Evolutionary conservation across 129 eudicot genomes (phyloP).

Genomic region (Pseudognaphalium luteoalbum): DNA sequence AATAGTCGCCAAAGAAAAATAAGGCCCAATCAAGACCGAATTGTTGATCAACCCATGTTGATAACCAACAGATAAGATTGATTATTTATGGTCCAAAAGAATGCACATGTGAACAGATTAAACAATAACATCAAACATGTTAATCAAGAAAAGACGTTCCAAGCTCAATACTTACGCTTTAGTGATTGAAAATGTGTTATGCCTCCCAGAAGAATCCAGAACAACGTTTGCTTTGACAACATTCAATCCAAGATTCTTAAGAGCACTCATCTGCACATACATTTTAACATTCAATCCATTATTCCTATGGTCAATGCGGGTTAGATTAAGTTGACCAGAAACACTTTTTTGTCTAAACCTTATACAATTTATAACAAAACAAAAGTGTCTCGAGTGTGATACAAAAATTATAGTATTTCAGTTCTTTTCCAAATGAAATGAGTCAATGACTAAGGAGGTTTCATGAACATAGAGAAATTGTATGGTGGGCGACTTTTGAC

Average conservation of each 20-base stretch:
- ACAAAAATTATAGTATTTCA: too few species aligned
- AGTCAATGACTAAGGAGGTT: not conserved
- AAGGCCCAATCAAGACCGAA: not conserved
- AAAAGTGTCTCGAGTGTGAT: not conserved
- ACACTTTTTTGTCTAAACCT: not conserved
- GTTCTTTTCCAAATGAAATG: too few species aligned
- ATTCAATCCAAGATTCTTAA: conserved; percentile 86
- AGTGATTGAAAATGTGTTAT: conserved; percentile 84
- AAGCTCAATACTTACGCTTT: conserved; percentile 64
- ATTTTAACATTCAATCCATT: conserved; percentile 78
- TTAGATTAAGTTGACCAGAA: not conserved
- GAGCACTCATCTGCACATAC: conserved; percentile 77
- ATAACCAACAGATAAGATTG: not conserved
- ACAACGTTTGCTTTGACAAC: conserved; percentile 92
- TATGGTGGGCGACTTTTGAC: not conserved
- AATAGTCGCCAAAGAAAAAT: not conserved
- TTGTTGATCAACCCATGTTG: not conserved
- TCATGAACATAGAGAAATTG: not conserved
- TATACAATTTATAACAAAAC: not conserved
- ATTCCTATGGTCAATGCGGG: conserved; percentile 55
- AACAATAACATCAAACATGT: not conserved
- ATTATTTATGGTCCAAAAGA: not conserved
- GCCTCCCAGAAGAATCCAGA: conserved; percentile 96
- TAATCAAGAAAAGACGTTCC: conserved; percentile 2
- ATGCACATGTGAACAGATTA: not conserved